A percentile compares a stretch with the other conserved stretches of the same genome.
phyloP scores from a whole-genome alignment of 345 rosid species.

The Streptanthus diversifolius region DNA sequence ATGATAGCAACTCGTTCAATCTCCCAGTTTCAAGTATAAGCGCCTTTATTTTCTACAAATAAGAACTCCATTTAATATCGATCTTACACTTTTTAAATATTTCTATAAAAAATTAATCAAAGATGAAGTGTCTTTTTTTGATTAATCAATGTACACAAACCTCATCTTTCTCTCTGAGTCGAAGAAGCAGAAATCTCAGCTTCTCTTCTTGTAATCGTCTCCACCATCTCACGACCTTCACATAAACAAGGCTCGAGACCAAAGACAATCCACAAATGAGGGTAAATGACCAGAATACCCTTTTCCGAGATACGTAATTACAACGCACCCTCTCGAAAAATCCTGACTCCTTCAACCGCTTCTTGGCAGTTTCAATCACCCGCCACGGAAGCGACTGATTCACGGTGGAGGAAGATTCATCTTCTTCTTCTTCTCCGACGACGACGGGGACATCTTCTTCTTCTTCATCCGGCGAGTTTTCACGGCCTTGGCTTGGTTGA shows the following conservation, averaged over 20 bases:
- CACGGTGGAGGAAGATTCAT: conserved; percentile 4
- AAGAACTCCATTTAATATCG: not conserved
- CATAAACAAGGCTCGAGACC: conserved; percentile 18
- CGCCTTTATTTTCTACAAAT: conserved; percentile 28
- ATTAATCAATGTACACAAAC: conserved; percentile 11
- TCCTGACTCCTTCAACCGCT: conserved; percentile 5
- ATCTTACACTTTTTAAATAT: not conserved
- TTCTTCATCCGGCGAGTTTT: not conserved
- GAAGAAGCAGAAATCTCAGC: conserved; percentile 13
- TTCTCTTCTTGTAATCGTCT: conserved; percentile 30
- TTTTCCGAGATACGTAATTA: not conserved
- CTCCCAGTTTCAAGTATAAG: conserved; percentile 26
- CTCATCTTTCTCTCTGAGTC: conserved; percentile 35
- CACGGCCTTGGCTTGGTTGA: conserved; percentile 18
- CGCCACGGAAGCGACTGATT: conserved; percentile 18
- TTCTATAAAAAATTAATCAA: not conserved
- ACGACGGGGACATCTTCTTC: not conserved
- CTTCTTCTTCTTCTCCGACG: conserved; percentile 16
- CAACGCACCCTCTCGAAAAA: not conserved
- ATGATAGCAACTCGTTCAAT: conserved; percentile 24
- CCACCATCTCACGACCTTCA: conserved; percentile 35
- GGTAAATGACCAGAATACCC: conserved; percentile 28
- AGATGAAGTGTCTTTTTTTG: not conserved
- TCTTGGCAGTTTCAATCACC: conserved; percentile 10
- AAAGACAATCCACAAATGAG: conserved; percentile 8